Evolutionary conservation across 129 eudicot genomes (phyloP).

Genomic region (Centaurea solstitialis): DNA sequence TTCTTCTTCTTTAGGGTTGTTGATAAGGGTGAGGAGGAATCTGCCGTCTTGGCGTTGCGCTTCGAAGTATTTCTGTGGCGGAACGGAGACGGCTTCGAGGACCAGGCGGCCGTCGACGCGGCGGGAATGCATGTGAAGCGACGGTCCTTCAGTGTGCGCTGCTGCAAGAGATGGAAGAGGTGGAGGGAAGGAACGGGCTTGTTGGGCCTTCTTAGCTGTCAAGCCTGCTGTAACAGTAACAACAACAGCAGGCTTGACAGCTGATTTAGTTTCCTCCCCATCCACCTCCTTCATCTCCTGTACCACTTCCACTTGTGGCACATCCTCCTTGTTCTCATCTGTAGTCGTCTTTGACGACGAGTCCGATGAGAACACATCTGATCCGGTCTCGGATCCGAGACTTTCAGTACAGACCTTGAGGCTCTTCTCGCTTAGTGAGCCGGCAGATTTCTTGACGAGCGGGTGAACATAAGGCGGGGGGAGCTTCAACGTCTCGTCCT

Average conservation of each 20-base stretch:
- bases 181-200: conserved; percentile 65
- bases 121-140: conserved; percentile 71
- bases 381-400: conserved; percentile 96
- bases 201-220: conserved; percentile 26
- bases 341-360: conserved; percentile 20
- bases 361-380: conserved; percentile 57
- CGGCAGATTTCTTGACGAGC: conserved; percentile 47
- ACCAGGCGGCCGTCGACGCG: conserved; percentile 76
- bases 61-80: conserved; percentile 55
- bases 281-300: background rate
- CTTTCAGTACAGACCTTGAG: conserved; percentile 92
- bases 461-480: conserved; percentile 83
- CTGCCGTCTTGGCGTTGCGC: conserved; percentile 81
- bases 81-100: conserved; percentile 71
- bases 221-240: background rate
- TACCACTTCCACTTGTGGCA: background rate
- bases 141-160: conserved; percentile 46
- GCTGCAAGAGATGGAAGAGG: conserved; percentile 80
- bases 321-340: conserved; percentile 23
- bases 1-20: conserved; percentile 29
- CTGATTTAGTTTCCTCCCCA: conserved; percentile 25
- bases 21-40: conserved; percentile 62
- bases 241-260: conserved; percentile 27
- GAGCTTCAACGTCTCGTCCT: conserved; percentile 25
- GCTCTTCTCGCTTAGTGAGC: conserved; percentile 72